Evolutionary conservation across 768 basidiomycete genomes (phyloP), one percentile per base, ranked within the genome.

Genomic region (Suillus cothurnatus): DNA sequence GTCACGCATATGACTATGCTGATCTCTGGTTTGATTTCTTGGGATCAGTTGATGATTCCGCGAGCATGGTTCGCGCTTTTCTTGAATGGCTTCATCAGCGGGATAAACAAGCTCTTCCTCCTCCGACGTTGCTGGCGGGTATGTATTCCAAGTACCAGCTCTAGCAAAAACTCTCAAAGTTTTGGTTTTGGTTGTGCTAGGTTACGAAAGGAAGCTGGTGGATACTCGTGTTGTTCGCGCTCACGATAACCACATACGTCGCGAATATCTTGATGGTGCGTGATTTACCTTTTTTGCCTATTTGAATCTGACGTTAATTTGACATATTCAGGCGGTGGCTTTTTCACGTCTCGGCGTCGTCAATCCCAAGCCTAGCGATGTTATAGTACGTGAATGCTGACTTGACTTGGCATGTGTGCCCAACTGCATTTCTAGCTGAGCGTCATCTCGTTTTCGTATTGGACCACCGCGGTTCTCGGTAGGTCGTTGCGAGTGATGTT

Each of bases 61-160:
- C 77, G 85, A 23, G 75, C 81, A 65, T 83, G 80, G 80, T 73
- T 79, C 0, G 83, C 84, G 59, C 67, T 85, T 41, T 81, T 85
- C 62, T 60, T 85, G 41, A 85, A 85, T 67, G 83, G 83, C 4
- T 68, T 80, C 11, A 80, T 86, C 43, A 81, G 79, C 67, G 73
- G 79, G 62, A 59, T 83, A 41, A 85, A 84, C 68, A 80, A 86
- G 69, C 72, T 76, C 4, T 86, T 82, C 66, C 83, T 83, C 52
- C 81, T 86, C 32, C 74, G 79, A 43, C 74, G 81, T 61, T 85
- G 85, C 64, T 87, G 84, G 82, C 83, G 82, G 79, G 86, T 82
- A 56, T 19, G 76, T 38, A 15, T 21, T 12, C 57, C 32, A 34
- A 34, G 21, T 21, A 55, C 11, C 21, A 32, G 21, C 12, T 32